Conservation (phyloP, 148 eudicot genomes). For the Rhododendron mucronatum region DNA sequence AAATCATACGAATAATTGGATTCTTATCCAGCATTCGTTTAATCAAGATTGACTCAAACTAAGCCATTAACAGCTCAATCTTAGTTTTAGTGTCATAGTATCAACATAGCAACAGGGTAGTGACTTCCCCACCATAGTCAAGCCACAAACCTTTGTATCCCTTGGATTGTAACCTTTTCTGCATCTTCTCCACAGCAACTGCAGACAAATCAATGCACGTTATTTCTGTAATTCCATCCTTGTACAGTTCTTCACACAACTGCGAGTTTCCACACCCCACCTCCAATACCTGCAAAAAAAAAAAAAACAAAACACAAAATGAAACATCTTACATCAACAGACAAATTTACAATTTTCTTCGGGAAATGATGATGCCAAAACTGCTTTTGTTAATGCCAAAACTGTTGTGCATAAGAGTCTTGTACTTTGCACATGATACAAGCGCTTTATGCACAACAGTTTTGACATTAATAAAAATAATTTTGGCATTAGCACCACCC, state of each 20-base stretch:
- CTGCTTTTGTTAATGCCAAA: no score
- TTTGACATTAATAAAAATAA: no score
- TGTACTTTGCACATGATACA: no score
- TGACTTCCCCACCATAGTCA: neutral
- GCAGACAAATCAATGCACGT: conserved; percentile 91
- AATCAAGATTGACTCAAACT: neutral
- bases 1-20: neutral
- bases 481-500: no score
- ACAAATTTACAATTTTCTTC: neutral
- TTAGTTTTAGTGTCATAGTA: neutral
- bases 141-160: conserved; percentile 57
- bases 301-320: neutral
- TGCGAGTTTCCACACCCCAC: conserved; percentile 96
- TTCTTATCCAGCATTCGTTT: neutral
- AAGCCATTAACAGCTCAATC: neutral
- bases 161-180: conserved; percentile 41
- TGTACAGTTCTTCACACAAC: conserved; percentile 73
- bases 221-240: conserved; percentile 61
- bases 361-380: no score
- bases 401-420: no score
- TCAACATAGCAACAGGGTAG: neutral
- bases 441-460: no score
- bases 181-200: conserved; percentile 77
- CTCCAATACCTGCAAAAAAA: conserved; percentile 63
- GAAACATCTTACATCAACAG: neutral